Conservation (phyloP, 768 basidiomycete species). For the Mrakia hoshinonis region DNA sequence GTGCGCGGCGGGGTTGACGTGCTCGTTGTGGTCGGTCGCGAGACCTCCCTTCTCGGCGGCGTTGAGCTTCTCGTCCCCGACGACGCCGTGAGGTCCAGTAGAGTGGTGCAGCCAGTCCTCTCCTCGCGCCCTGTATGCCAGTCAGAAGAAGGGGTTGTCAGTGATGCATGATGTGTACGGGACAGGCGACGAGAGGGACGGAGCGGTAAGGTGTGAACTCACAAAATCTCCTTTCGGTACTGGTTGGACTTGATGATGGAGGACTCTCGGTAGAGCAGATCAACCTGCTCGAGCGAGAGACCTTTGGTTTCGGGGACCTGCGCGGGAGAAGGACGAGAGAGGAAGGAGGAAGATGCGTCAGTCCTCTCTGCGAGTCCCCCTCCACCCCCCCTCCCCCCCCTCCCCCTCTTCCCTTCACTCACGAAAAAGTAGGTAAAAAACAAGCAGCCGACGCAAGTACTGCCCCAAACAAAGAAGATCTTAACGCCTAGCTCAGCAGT, state of each 20-base stretch:
- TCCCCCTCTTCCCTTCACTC: too few species aligned
- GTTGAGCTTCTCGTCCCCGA: too few species aligned
- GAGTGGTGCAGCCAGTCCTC: too few species aligned
- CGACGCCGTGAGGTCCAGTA: too few species aligned
- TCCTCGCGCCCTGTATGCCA: background rate
- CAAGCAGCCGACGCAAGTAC: conserved; percentile 58
- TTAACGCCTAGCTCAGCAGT: conserved; percentile 48
- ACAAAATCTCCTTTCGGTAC: background rate
- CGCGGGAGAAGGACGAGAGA: conserved; percentile 51
- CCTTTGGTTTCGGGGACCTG: conserved; percentile 46
- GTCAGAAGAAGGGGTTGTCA: background rate
- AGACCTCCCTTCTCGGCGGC: too few species aligned
- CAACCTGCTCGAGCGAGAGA: conserved; percentile 31
- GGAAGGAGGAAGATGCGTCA: background rate
- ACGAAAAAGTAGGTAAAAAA: conserved; percentile 68
- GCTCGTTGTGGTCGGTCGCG: too few species aligned
- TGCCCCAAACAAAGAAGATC: conserved; percentile 78
- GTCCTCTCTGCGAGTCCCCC: too few species aligned
- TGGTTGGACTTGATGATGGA: conserved; percentile 22
- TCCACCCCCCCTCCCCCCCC: too few species aligned
- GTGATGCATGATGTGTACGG: background rate
- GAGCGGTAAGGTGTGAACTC: too few species aligned
- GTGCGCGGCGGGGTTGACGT: background rate
- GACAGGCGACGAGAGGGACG: background rate
- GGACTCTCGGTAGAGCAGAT: conserved; percentile 31